Conservation (phyloP, 257 asterid genomes). For the Mitragyna speciosa region DNA sequence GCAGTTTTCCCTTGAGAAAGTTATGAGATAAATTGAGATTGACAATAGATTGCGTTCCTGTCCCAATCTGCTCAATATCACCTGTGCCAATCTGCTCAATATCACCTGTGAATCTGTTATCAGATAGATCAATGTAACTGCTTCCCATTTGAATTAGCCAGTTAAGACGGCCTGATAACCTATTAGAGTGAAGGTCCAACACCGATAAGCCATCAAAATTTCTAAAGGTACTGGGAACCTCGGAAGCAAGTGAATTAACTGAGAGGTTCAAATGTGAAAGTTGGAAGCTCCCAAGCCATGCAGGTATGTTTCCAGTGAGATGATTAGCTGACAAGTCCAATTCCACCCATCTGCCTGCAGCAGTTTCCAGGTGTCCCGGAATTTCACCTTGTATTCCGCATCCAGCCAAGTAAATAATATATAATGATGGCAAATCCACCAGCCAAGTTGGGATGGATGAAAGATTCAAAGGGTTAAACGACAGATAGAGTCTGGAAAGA, state of each 20-base stretch:
- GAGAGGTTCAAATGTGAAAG: conserved; percentile 48
- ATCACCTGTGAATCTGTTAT: conserved; percentile 45
- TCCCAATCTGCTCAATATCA: conserved; percentile 22
- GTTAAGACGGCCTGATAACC: conserved; percentile 40
- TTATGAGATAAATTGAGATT: conserved; percentile 50
- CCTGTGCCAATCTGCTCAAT: conserved; percentile 19
- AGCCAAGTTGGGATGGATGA: conserved; percentile 57
- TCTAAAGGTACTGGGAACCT: conserved; percentile 43
- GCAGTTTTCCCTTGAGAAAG: conserved; percentile 37
- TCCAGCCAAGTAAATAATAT: conserved; percentile 39
- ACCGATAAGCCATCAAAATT: conserved; percentile 33
- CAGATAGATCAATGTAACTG: conserved; percentile 49
- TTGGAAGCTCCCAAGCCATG: conserved; percentile 48
- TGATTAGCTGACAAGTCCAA: conserved; percentile 54
- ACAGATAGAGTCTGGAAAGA: conserved; percentile 50
- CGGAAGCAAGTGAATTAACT: conserved; percentile 30
- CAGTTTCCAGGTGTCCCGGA: conserved; percentile 28
- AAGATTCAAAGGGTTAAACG: conserved; percentile 49
- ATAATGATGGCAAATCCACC: conserved; percentile 43
- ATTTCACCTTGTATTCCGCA: conserved; percentile 51
- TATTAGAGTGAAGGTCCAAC: conserved; percentile 56
- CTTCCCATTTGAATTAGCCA: conserved; percentile 32
- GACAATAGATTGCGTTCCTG: conserved; percentile 26
- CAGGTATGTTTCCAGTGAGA: conserved; percentile 51
- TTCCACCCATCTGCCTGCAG: conserved; percentile 34